Evolutionary conservation across 352 stramenopile species (phyloP), one percentile per base, ranked within the genome.

Genomic region (Phytophthora nicotianae): DNA sequence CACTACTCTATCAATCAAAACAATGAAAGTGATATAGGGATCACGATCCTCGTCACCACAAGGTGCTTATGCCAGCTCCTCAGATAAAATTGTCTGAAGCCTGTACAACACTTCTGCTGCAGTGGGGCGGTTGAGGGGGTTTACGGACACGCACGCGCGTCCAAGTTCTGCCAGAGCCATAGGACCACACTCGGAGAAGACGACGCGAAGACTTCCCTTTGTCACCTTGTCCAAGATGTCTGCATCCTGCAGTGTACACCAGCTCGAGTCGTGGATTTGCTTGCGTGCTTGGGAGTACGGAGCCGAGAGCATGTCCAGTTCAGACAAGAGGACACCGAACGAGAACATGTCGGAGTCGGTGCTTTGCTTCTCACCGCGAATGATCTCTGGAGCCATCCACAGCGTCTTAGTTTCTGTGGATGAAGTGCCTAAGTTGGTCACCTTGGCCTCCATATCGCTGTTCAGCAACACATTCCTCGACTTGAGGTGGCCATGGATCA

Each of bases 281-380:
- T 68, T 16, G 10, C 46, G 35, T 3, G 57, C 63, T 38, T 60
- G 51, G 5, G 42, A 29, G 43, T 77, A 77, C 29, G 73, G 75
- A 26, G 68, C 59, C 9, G 59, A 58, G 10, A 74, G 80, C 32
- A 74, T 73, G 24, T 85, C 76, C 45, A 85, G 17, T 60, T 93
- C 84, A 55, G 82, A 93, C 43, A 93, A 59, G 20, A 93, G 86
- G 53, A 93, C 87, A 32, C 80, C 90, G 45, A 91, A 91, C 58
- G 80, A 90, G 65, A 90, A 93, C 19, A 93, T 83, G 47, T 93
- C 84, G 51, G 82, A 87, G 7, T 83, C 66, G n/a, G 70, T 83
- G 60, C 67, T 78, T 48, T 92, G 86, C 62, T 86, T 89, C 45
- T 91, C 83, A 3, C 85, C 83, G 10, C 77, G 73, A 21, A 93